These are phyloP conservation scores for Mycosarcoma maydis DNA, from an alignment of 1,284 basidiomycete genomes.

Conservation along the genomic window DNA sequence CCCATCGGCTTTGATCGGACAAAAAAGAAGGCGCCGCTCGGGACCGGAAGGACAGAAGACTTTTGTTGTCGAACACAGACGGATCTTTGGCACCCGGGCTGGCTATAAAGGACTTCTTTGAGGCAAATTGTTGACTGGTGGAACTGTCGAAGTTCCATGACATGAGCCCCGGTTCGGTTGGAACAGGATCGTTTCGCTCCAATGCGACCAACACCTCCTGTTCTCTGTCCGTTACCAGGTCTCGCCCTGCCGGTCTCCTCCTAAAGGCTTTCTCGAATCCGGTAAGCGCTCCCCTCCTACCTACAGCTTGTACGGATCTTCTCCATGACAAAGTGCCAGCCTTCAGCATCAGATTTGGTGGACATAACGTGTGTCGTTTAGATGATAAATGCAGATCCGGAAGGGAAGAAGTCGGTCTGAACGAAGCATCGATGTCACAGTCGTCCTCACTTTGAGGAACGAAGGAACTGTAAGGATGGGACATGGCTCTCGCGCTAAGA, in stretches of 20 bases:
- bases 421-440: background rate
- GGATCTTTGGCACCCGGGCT: constrained; percentile 27
- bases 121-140: background rate
- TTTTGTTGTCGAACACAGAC: constrained; percentile 21
- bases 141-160: background rate
- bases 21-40: constrained; percentile 11
- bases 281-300: background rate
- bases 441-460: background rate
- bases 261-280: constrained; percentile 21
- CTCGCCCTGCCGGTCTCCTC: constrained; percentile 5
- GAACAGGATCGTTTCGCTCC: background rate
- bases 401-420: background rate
- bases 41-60: background rate
- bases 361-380: too few species aligned
- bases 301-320: background rate
- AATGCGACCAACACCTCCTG: constrained; percentile 7
- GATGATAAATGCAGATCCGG: background rate
- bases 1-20: constrained; percentile 13
- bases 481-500: background rate
- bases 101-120: constrained; percentile 6
- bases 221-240: background rate
- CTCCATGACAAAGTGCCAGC: constrained; percentile 16
- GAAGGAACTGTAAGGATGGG: constrained; percentile 20
- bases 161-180: background rate
- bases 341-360: background rate